Evolutionary conservation across 2,329 filamentous ascomycete species (phyloP), one percentile per base, ranked within the genome.

Genomic region (Botrytis byssoidea): DNA sequence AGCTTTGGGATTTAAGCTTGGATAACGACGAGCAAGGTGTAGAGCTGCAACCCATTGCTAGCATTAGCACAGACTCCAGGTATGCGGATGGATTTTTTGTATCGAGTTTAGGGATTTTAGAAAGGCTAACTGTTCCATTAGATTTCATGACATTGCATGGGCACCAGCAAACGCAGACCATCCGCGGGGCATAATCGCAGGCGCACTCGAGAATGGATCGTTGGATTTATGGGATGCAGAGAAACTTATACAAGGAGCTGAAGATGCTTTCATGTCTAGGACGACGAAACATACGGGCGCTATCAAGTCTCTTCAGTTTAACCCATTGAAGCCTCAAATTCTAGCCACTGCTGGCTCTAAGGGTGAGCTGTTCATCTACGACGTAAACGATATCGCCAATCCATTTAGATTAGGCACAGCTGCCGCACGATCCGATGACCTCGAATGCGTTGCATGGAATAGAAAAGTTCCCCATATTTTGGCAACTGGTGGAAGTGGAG

Each of bases 101-200:
- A 55, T 55, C 18, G 25, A 51, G 37, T 20, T 64, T 71, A 44
- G 37, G 42, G 40, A 40, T 22, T 14, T 61, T 75, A 72, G 29
- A 51, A 37, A 42, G 60, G 65, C 65, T 70, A 72, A 73, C 70
- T 77, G 51, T 60, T 37, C 40, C 64, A 61, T 81, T n/a, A 97
- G 96, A 80, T 99, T 99, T 84, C 96, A 98, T 83, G 96, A 98
- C 81, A 92, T 99, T 82, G 94, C 95, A 75, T 99, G 96, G 96
- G 92, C 94, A 73, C 90, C 92, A 77, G 90, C 93, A 66, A 93
- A 91, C 78, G 91, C 92, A 75, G 91, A 94, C 76, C 88, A 93
- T 80, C 91, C 93, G 22, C 89, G 90, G 78, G 96, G 97, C 77
- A 92, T 99, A 82, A 96, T 99, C 84, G 96, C 96, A 71, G 96